Evolutionary conservation across 2,329 filamentous ascomycete species (phyloP).

Genomic region (Aspergillus aculeatus): DNA sequence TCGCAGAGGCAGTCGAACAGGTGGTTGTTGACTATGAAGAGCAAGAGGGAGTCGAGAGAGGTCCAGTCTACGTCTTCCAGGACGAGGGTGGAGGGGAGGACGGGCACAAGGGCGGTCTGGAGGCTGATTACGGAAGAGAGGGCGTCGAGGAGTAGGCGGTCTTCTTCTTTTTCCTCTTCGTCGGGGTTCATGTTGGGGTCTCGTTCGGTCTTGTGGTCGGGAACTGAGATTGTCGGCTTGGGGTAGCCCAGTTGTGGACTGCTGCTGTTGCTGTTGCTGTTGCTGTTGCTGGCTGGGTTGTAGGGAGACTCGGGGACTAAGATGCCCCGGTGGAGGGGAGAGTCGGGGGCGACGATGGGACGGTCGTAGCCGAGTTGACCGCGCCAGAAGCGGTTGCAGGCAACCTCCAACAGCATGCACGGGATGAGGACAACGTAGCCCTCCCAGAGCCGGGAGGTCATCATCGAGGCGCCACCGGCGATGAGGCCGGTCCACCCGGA

Average conservation of each 20-base stretch:
- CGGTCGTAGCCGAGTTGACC: conserved; percentile 48
- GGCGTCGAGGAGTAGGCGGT: conserved; percentile 8
- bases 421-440: conserved; percentile 54
- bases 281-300: neutral
- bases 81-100: neutral
- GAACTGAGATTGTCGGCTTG: neutral
- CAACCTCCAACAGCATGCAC: conserved; percentile 48
- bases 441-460: conserved; percentile 53
- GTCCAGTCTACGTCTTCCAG: conserved; percentile 11
- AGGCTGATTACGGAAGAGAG: conserved; percentile 10
- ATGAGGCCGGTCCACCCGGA: conserved; percentile 49
- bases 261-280: neutral
- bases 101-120: conserved; percentile 6
- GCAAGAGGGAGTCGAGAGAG: conserved; percentile 22
- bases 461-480: conserved; percentile 50
- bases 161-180: conserved; percentile 11
- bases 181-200: neutral
- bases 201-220: neutral
- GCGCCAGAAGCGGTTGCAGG: conserved; percentile 53
- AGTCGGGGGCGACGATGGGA: conserved; percentile 22
- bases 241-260: neutral
- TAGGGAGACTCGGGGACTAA: neutral
- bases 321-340: neutral
- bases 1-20: conserved; percentile 31
- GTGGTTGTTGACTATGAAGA: conserved; percentile 25